Percentiles rank a stretch among this genome's conserved stretches.
Evolutionary conservation across 2,329 filamentous ascomycete genomes (phyloP).

Genomic region (Albophoma yamanashiensis): DNA sequence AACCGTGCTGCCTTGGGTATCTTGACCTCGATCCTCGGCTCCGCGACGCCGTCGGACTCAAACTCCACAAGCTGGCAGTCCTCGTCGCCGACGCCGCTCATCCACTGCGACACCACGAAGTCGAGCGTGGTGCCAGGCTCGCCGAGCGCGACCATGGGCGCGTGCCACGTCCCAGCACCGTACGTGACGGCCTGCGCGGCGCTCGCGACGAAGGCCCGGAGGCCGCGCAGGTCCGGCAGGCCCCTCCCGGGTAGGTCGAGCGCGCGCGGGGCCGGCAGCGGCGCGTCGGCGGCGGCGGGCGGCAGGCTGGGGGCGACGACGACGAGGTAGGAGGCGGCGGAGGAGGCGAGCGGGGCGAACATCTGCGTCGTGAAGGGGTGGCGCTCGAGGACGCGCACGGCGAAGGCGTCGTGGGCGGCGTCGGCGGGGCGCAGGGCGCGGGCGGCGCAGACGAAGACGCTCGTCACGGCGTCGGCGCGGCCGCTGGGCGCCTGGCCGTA

Average conservation of each 20-base stretch:
- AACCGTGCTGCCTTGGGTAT: conserved; percentile 7
- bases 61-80: conserved; percentile 74
- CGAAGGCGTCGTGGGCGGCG: conserved; percentile 32
- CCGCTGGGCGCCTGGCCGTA: conserved; percentile 57
- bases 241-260: conserved; percentile 45
- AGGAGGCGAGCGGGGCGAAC: conserved; percentile 64
- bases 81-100: conserved; percentile 69
- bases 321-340: conserved; percentile 57
- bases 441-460: conserved; percentile 72
- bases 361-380: conserved; percentile 94
- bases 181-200: conserved; percentile 84
- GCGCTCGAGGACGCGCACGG: conserved; percentile 65
- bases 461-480: conserved; percentile 52
- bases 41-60: conserved; percentile 20
- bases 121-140: conserved; percentile 48
- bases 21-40: conserved; percentile 28
- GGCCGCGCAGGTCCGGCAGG: conserved; percentile 58
- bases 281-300: conserved; percentile 16
- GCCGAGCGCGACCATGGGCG: conserved; percentile 87
- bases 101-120: conserved; percentile 84
- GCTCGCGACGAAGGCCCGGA: conserved; percentile 70
- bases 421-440: conserved; percentile 13
- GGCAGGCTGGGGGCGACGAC: conserved; percentile 75
- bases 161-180: conserved; percentile 85
- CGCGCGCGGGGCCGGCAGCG: conserved; percentile 15